Evolutionary conservation across 2,329 filamentous ascomycete species (phyloP).

Genomic region (Pestalotiopsis sp.): DNA sequence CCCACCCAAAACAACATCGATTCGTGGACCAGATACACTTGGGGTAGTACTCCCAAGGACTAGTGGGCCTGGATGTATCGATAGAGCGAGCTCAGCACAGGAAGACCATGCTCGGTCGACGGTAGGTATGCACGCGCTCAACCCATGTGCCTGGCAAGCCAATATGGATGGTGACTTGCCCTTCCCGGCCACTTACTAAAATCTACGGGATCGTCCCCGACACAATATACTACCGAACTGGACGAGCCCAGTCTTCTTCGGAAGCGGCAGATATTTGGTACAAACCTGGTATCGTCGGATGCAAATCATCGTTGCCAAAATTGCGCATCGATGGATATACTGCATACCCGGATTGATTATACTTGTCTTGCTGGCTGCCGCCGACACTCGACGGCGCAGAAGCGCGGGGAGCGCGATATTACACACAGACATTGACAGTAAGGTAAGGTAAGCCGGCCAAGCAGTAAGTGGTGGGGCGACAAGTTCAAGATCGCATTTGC

Average conservation of each 20-base stretch:
- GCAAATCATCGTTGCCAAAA: neutral
- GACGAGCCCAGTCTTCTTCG: neutral
- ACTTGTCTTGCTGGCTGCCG: neutral
- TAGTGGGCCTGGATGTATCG: conserved; percentile 2
- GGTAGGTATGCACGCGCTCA: neutral
- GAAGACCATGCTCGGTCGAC: neutral
- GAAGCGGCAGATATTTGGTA: neutral
- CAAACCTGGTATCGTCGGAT: neutral
- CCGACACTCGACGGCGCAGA: neutral
- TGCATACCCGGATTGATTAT: neutral
- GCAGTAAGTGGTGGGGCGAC: conserved; percentile 9
- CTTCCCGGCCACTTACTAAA: conserved; percentile 5
- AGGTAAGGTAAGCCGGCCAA: neutral
- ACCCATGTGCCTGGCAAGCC: conserved; percentile 9
- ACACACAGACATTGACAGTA: neutral
- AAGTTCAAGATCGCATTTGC: neutral
- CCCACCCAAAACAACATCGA: conserved; percentile 5
- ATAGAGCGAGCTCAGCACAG: conserved; percentile 2
- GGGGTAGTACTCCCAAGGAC: neutral
- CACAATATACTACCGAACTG: neutral
- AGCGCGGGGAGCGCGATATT: conserved; percentile 11
- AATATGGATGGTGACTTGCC: conserved; percentile 11
- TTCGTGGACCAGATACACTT: conserved; percentile 5
- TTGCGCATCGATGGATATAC: neutral
- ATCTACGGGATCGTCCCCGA: conserved; percentile 2